phyloP scores from a whole-genome alignment of 176 grass and related monocot species.

The Eremochloa ophiuroides region DNA sequence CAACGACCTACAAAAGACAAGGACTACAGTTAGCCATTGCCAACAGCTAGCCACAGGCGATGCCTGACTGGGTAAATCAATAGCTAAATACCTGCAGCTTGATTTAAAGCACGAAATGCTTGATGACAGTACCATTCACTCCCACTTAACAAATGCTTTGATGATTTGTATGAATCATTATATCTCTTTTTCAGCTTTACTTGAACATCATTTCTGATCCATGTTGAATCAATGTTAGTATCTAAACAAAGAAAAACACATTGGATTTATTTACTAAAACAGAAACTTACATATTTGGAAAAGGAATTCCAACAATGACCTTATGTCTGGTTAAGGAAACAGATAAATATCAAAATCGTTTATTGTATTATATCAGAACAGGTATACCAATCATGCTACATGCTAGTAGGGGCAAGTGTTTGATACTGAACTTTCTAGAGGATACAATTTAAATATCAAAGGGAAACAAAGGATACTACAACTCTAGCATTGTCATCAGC shows the following conservation, averaged over 20 bases:
- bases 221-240: constrained; percentile 33
- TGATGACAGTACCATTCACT: constrained; percentile 98
- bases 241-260: neutral
- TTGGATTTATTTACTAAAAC: constrained; percentile 1
- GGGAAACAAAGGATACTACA: constrained; percentile 83
- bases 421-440: neutral
- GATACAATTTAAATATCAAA: neutral
- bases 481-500: constrained; percentile 95
- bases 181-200: constrained; percentile 89
- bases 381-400: constrained; percentile 1
- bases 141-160: constrained; percentile 83
- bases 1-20: constrained; percentile 69
- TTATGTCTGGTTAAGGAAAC: constrained; percentile 77
- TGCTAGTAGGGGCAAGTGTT: neutral
- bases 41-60: constrained; percentile 13
- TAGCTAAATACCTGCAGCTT: constrained; percentile 72
- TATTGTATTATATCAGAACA: neutral
- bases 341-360: constrained; percentile 15
- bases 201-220: constrained; percentile 86
- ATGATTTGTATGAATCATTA: constrained; percentile 82
- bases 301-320: constrained; percentile 97
- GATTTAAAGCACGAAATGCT: constrained; percentile 96
- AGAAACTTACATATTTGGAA: constrained; percentile 89
- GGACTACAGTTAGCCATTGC: constrained; percentile 33
- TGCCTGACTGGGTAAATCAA: constrained; percentile 2